A percentile compares a stretch with the other conserved stretches of the same genome.
Conservation (phyloP, 768 basidiomycete genomes). For the Calocybe gangraenosa region DNA sequence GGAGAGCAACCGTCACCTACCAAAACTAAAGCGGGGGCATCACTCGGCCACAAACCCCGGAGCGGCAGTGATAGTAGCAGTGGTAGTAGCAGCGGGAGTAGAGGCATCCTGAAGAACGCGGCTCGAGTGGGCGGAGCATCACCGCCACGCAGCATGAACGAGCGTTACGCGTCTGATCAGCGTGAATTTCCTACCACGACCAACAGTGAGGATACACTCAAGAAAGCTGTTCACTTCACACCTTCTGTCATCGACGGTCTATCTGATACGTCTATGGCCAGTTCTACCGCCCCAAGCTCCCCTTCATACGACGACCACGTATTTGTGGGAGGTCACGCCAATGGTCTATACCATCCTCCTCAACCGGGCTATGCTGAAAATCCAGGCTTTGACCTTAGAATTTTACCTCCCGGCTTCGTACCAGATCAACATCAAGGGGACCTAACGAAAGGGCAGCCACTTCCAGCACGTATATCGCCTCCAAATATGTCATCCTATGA, state of each 20-base stretch:
- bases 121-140: too few species aligned
- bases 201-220: slow-evolving; percentile 31
- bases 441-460: not conserved
- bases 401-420: slow-evolving; percentile 18
- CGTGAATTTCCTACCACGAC: slow-evolving; percentile 7
- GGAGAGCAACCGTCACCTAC: slow-evolving; percentile 12
- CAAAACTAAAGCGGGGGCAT: slow-evolving; percentile 14
- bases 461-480: slow-evolving; percentile 1
- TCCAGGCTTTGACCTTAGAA: slow-evolving; percentile 4
- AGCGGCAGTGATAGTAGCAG: slow-evolving; percentile 26
- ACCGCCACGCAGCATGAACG: not conserved
- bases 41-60: slow-evolving; percentile 21
- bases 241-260: slow-evolving; percentile 38
- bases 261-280: slow-evolving; percentile 11
- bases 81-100: slow-evolving; percentile 10
- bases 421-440: slow-evolving; percentile 10
- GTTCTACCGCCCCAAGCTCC: slow-evolving; percentile 16
- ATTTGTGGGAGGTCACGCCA: not conserved
- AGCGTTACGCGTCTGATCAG: not conserved
- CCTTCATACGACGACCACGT: slow-evolving; percentile 19
- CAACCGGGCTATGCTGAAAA: not conserved
- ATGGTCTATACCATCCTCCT: slow-evolving; percentile 4
- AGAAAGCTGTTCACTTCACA: slow-evolving; percentile 46
- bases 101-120: slow-evolving; percentile 12
- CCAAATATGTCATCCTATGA: slow-evolving; percentile 2